These are phyloP conservation scores for Leishmania tropica DNA, from an alignment of 208 protist genomes.

Conservation along the genomic window DNA sequence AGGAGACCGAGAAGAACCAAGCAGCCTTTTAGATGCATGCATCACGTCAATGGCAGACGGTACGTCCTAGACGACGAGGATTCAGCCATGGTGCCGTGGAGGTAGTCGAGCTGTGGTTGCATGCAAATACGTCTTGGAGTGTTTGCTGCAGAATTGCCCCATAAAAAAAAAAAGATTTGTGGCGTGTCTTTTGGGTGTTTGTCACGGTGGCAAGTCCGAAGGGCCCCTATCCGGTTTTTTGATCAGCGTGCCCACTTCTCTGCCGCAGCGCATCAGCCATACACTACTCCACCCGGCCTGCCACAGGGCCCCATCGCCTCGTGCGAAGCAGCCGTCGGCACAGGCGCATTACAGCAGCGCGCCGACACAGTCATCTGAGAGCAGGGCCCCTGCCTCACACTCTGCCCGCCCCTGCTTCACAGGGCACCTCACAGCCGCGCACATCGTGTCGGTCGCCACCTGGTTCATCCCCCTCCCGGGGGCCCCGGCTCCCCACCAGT, in stretches of 20 bases:
- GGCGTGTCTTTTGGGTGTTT: neutral
- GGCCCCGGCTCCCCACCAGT: neutral
- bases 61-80: neutral
- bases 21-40: neutral
- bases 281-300: neutral
- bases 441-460: neutral
- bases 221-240: neutral
- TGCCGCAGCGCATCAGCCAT: too few relatives aligned
- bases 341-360: neutral
- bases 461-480: neutral
- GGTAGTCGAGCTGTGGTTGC: too few relatives aligned
- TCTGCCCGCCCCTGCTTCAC: neutral
- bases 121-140: neutral
- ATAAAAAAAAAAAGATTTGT: neutral
- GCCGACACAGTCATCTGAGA: neutral
- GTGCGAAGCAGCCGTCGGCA: neutral
- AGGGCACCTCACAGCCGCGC: neutral
- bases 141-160: neutral
- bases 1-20: neutral
- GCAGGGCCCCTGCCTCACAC: neutral
- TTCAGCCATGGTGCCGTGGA: neutral
- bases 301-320: neutral
- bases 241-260: neutral
- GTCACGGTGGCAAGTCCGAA: neutral
- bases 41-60: neutral